Base-by-base conservation (phyloP, 495 filamentous ascomycete genomes). In the Parachaetomium inaequale region DNA sequence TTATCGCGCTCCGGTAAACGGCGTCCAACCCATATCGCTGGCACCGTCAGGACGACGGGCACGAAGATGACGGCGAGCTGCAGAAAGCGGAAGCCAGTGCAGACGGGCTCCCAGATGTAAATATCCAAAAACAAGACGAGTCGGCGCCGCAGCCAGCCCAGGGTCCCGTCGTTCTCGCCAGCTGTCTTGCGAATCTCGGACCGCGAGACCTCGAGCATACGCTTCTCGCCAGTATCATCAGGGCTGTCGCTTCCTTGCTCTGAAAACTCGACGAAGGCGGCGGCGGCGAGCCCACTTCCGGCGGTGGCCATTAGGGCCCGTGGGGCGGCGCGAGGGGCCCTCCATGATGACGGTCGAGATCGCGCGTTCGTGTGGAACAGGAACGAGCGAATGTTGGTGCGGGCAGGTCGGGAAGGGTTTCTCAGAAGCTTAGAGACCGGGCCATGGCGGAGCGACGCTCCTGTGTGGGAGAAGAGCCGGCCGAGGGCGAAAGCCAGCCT, bases 61-160 rank as follows among this genome's bases (percentile, higher is more conserved):
- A 96, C 83, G 67, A 99, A 99, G 32, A 98, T 96, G 31, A 88
- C 70, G 21, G 91, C 83, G 17, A 99, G 77, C 69, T 96, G 88
- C 46, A 96, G 68, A 61, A 98, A 96, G 19, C 95, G 81, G 34
- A 93, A 74, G 0, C 92, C 92, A 0, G 92, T 99, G 54, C 89
- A 91, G 28, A 96, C 76, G 5, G 95, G 93, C 72, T 99, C 95
- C 81, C 79, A 86, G 43, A 96, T 74, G 70, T 89, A 93, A 3
- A 78, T 62, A 64, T 93, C 89, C 38, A 92, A 65, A 50, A 86
- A 85, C 11, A 90, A 72, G 23, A 85, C 78, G 19, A 88, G 62
- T 19, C 78, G 75, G 62, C 84, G 80, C 45, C 80, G 71, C 23
- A 85, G 49, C 47, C 82, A 81, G 15, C 72, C 73, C 10, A 88